Conservation (phyloP, 257 asterid genomes). For the Solanum paucissectum region DNA sequence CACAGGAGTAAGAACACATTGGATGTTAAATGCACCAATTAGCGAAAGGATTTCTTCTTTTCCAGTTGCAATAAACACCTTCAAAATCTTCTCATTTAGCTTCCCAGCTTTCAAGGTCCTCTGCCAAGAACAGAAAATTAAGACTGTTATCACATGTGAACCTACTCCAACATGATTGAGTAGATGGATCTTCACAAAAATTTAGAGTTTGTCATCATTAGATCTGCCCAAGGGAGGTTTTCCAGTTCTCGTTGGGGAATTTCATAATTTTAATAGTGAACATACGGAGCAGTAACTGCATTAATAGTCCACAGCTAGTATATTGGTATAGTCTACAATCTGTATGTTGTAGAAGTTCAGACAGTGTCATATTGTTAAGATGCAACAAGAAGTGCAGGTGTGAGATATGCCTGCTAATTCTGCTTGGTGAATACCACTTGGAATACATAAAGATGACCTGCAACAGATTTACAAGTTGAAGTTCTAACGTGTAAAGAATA, state of each 20-base stretch:
- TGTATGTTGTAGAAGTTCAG: background rate
- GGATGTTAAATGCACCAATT: conserved; percentile 60
- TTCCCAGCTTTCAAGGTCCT: conserved; percentile 86
- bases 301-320: background rate
- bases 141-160: background rate
- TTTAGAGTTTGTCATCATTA: background rate
- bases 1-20: conserved; percentile 36
- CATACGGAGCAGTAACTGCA: background rate
- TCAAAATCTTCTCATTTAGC: conserved; percentile 79
- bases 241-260: background rate
- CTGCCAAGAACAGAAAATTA: conserved; percentile 27
- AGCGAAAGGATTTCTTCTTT: conserved; percentile 72
- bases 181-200: background rate
- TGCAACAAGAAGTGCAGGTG: background rate
- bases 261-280: background rate
- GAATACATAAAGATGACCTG: background rate
- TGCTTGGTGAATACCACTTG: background rate
- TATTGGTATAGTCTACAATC: background rate
- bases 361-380: background rate
- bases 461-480: background rate
- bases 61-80: conserved; percentile 73
- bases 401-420: background rate
- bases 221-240: background rate
- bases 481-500: background rate
- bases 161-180: background rate